These are phyloP conservation scores for Medakamo hakoo DNA, from an alignment of 139 green algal species.

Conservation along the genomic window DNA sequence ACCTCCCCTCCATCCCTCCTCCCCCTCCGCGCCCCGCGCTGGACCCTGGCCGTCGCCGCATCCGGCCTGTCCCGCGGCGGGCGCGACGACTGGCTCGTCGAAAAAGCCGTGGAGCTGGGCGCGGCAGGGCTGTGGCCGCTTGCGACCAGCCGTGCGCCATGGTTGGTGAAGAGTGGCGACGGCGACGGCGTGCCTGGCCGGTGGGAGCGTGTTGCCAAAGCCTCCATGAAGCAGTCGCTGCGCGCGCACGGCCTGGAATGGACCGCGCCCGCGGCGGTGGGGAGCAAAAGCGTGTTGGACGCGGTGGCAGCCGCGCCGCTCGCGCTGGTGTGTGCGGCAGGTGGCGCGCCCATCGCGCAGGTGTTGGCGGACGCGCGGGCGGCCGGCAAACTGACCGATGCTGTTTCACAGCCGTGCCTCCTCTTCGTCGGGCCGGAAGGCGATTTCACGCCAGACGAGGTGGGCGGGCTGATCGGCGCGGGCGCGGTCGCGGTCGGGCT, in stretches of 20 bases:
- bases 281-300: slow-evolving; percentile 12
- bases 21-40: neutral
- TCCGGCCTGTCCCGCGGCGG: slow-evolving; percentile 65
- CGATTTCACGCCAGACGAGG: slow-evolving; percentile 65
- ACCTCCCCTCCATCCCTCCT: neutral
- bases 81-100: slow-evolving; percentile 72
- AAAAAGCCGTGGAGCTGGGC: slow-evolving; percentile 77
- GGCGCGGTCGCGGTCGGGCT: slow-evolving; percentile 52
- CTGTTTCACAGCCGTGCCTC: slow-evolving; percentile 10
- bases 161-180: slow-evolving; percentile 18
- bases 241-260: slow-evolving; percentile 38
- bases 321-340: slow-evolving; percentile 25
- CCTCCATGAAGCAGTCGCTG: slow-evolving; percentile 75
- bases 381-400: neutral
- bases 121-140: slow-evolving; percentile 51
- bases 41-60: slow-evolving; percentile 25
- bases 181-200: slow-evolving; percentile 13
- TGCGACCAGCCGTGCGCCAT: slow-evolving; percentile 40
- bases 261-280: slow-evolving; percentile 14
- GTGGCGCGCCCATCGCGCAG: slow-evolving; percentile 23
- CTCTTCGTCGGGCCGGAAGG: slow-evolving; percentile 74
- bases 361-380: slow-evolving; percentile 7
- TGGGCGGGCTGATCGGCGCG: slow-evolving; percentile 22
- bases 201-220: slow-evolving; percentile 55
- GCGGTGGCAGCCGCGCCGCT: slow-evolving; percentile 4